These are phyloP conservation scores for Pouteria campechiana DNA, from an alignment of 179 eudicot species.

Conservation along the genomic window DNA sequence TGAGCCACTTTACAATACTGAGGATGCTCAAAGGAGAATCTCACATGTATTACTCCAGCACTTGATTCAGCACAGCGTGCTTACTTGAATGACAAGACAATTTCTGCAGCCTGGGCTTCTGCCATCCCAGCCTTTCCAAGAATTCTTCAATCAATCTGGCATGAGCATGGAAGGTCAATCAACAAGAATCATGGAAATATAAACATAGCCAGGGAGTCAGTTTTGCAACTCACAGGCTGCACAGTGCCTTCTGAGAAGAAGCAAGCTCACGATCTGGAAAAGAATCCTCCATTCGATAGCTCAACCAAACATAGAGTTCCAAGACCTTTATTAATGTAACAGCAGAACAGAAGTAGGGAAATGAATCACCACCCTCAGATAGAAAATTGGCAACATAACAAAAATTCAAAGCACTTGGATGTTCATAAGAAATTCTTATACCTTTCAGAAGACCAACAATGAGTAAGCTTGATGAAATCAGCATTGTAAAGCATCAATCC, in stretches of 20 bases:
- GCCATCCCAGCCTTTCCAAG: slow-evolving; percentile 64
- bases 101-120: slow-evolving; percentile 22
- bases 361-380: no score
- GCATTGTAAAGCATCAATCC: no score
- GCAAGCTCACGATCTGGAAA: slow-evolving; percentile 93
- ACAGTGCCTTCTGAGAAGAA: slow-evolving; percentile 76
- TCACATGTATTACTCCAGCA: no score
- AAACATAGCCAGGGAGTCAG: not conserved
- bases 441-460: no score
- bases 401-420: no score
- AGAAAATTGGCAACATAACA: no score
- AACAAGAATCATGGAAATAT: not conserved
- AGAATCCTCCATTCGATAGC: slow-evolving; percentile 73
- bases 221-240: slow-evolving; percentile 69
- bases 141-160: slow-evolving; percentile 88
- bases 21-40: no score
- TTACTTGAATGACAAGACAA: slow-evolving; percentile 6
- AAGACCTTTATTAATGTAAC: slow-evolving; percentile 59
- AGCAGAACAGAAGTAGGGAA: no score
- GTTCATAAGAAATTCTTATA: no score
- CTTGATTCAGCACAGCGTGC: no score
- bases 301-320: slow-evolving; percentile 95
- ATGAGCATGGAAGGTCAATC: not conserved
- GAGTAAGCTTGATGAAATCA: no score
- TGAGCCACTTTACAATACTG: no score